Base-by-base conservation (phyloP, 768 basidiomycete species). In the Pisolithus tinctorius region DNA sequence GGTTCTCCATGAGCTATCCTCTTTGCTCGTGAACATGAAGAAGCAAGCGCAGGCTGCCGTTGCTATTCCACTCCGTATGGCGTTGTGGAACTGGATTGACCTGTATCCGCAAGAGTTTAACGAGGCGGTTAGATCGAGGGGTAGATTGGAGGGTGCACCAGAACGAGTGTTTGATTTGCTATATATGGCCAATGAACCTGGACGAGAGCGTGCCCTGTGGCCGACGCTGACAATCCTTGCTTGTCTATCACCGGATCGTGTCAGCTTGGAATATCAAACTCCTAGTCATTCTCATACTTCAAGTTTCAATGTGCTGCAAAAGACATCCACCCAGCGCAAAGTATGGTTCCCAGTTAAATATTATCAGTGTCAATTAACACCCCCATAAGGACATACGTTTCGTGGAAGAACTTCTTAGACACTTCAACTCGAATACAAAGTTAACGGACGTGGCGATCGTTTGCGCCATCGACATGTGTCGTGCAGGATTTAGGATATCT, bases 1-100 rank as follows among this genome's bases (percentile, higher is more conserved):
- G 55, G 73, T 92, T 14, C 69, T 95, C 41, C 83, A 84, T 63
- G 93, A 94, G 62, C 63, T 93, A 1, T 87, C 88, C 0, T 88
- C 87, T 1, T 73, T 90, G 4, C 79, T 95, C 27, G 80, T 94
- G 23, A 88, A 86, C 61, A 86, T 95, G 82, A 82, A 80, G 56
- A 76, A 74, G 31, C 83, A 88, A 38, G 79, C 84, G 0, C 89
- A 91, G 52, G 66, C 78, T 13, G 83, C 86, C 1, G 76, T 93
- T 45, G 82, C 90, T 0, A 71, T 79, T 26, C 80, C 86, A 26
- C 74, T 95, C 34, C 81, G 90, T 20, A 74, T 78, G 27, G 89
- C 88, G 1, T 73, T 95, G 26, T 94, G 93, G 92, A 91, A 86
- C 55, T 95, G 91, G 91, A 83, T 94, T 30, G 83, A 86, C 29